Percentiles rank a stretch among this genome's conserved stretches.
These are phyloP conservation scores for Stagonosporopsis chrysanthemi DNA, from an alignment of 2,329 filamentous ascomycete species.

Conservation along the genomic window DNA sequence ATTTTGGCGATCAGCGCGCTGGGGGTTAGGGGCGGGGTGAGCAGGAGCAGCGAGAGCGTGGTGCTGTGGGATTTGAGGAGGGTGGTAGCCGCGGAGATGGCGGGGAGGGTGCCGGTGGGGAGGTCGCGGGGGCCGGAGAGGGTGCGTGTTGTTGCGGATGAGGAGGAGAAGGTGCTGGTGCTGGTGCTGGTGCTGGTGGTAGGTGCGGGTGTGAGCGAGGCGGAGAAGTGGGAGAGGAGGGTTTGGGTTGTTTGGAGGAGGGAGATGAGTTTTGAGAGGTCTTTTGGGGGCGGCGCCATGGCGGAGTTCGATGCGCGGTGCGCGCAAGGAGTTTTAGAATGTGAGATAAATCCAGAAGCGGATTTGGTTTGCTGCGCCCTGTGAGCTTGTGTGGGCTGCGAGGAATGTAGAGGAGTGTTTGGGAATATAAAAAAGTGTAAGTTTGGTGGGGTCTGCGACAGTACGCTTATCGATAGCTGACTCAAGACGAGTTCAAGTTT, in stretches of 20 bases:
- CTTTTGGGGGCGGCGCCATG: conserved; percentile 24
- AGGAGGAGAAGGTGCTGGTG: neutral
- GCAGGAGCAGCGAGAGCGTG: conserved; percentile 84
- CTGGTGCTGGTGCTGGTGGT: neutral
- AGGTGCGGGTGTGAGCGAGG: neutral
- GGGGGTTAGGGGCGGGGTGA: conserved; percentile 86
- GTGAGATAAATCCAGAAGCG: too few species aligned
- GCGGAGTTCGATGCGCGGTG: neutral
- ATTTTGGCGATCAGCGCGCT: conserved; percentile 76
- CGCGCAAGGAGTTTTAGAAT: neutral
- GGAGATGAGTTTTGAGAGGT: conserved; percentile 41
- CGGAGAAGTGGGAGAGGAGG: conserved; percentile 45
- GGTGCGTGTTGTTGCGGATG: neutral
- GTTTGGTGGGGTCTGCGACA: conserved; percentile 9
- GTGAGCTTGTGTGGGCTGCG: neutral
- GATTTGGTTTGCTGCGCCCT: neutral
- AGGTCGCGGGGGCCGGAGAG: conserved; percentile 21
- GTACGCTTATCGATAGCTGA: conserved; percentile 20
- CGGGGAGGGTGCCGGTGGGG: conserved; percentile 61
- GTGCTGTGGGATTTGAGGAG: conserved; percentile 84
- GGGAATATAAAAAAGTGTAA: conserved; percentile 1
- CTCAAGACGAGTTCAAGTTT: neutral
- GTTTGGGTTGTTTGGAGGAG: conserved; percentile 47
- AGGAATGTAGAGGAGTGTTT: neutral
- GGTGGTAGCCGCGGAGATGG: conserved; percentile 74